Percentiles rank a stretch among this genome's conserved stretches.
These are phyloP conservation scores for Camelina laxa DNA, from an alignment of 345 rosid genomes.

Conservation along the genomic window DNA sequence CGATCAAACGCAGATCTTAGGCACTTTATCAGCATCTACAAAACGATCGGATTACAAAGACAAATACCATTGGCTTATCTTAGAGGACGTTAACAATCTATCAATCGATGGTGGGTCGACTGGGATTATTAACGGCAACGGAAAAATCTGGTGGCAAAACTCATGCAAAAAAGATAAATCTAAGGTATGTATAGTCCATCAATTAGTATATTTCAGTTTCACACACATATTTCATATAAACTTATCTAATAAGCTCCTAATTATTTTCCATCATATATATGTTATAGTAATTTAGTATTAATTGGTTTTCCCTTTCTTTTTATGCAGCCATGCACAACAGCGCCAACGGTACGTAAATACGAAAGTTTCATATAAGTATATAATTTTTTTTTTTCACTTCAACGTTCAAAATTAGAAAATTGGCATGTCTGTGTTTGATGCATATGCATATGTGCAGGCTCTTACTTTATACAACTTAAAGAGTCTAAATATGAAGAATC, in stretches of 20 bases:
- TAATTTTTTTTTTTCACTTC: constrained; percentile 51
- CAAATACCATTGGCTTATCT: constrained; percentile 63
- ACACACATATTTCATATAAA: neutral
- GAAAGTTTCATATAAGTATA: neutral
- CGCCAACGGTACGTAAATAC: constrained; percentile 72
- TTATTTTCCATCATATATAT: neutral
- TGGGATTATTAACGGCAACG: constrained; percentile 79
- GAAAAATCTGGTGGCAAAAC: constrained; percentile 87
- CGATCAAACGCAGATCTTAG: constrained; percentile 53
- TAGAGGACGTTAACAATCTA: constrained; percentile 59
- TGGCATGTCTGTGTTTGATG: constrained; percentile 28
- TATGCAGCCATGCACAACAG: constrained; percentile 82
- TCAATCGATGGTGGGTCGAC: constrained; percentile 70
- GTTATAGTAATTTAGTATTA: neutral
- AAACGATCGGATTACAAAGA: constrained; percentile 60
- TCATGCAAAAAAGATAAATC: constrained; percentile 76
- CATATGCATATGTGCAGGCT: constrained; percentile 54
- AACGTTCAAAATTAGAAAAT: constrained; percentile 43
- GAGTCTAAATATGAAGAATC: constrained; percentile 53
- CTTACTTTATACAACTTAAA: constrained; percentile 63
- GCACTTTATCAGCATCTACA: constrained; percentile 69
- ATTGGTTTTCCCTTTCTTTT: constrained; percentile 6
- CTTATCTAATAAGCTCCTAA: neutral
- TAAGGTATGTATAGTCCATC: constrained; percentile 50
- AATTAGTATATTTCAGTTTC: neutral